Evolutionary conservation across 371 early-diverging fungal species (phyloP).

Genomic region (Lichtheimia hyalospora): DNA sequence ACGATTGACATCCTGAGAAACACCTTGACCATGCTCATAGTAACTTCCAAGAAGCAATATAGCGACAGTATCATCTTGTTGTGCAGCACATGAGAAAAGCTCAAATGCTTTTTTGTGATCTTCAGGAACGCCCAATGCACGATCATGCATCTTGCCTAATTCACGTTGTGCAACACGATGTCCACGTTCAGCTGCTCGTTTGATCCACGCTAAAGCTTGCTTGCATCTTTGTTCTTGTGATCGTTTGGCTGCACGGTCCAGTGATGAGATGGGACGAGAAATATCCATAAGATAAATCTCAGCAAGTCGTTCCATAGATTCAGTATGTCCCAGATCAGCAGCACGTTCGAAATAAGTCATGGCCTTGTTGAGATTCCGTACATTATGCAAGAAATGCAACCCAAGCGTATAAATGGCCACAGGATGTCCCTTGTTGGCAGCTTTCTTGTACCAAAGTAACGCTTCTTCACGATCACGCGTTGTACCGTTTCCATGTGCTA

Average conservation of each 20-base stretch:
- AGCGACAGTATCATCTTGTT: slow-evolving; percentile 77
- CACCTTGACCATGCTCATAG: slow-evolving; percentile 54
- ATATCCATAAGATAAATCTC: slow-evolving; percentile 34
- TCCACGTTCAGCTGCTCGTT: slow-evolving; percentile 44
- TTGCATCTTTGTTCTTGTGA: slow-evolving; percentile 16
- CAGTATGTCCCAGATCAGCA: slow-evolving; percentile 40
- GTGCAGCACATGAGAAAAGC: slow-evolving; percentile 78
- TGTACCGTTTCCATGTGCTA: slow-evolving; percentile 55
- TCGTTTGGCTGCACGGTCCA: slow-evolving; percentile 11
- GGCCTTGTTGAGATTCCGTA: slow-evolving; percentile 35
- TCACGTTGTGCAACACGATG: slow-evolving; percentile 71
- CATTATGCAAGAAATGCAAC: slow-evolving; percentile 47
- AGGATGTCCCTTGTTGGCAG: slow-evolving; percentile 48
- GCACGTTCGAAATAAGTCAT: slow-evolving; percentile 42
- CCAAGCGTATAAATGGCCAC: slow-evolving; percentile 47
- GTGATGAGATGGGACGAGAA: slow-evolving; percentile 22
- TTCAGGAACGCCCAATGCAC: slow-evolving; percentile 64
- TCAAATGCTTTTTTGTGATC: slow-evolving; percentile 73
- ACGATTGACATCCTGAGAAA: slow-evolving; percentile 53
- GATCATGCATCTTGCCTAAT: slow-evolving; percentile 82
- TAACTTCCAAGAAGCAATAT: slow-evolving; percentile 66
- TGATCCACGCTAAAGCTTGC: slow-evolving; percentile 45
- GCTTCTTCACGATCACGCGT: slow-evolving; percentile 43
- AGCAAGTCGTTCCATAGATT: slow-evolving; percentile 47
- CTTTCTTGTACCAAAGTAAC: slow-evolving; percentile 51